Conservation (phyloP, 805 yeast genomes). For the Metschnikowia kofuensis region DNA sequence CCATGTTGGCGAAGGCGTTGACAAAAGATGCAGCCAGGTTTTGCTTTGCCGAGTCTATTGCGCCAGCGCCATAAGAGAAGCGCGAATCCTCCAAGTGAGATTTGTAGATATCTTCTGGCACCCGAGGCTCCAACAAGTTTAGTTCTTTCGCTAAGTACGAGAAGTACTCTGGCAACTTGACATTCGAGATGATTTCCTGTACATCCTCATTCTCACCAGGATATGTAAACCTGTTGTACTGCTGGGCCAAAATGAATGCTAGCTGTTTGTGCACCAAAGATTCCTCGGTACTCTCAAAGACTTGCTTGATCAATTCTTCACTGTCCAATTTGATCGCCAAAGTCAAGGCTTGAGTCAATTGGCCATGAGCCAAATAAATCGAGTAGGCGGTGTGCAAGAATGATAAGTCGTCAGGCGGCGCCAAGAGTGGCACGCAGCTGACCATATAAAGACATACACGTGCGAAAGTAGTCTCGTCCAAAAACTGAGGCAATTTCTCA, state of each 20-base stretch:
- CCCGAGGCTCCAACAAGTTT: constrained; percentile 83
- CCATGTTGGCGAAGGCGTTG: constrained; percentile 86
- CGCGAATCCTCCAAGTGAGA: constrained; percentile 77
- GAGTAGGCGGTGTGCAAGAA: constrained; percentile 86
- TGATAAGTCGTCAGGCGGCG: constrained; percentile 89
- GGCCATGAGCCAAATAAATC: constrained; percentile 74
- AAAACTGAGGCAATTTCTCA: constrained; percentile 76
- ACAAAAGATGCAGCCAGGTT: constrained; percentile 94
- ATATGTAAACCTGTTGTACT: constrained; percentile 71
- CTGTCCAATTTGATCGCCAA: constrained; percentile 88
- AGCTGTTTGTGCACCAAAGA: constrained; percentile 78
- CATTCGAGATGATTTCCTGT: constrained; percentile 82
- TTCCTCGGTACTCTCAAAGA: constrained; percentile 79
- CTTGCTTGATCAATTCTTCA: constrained; percentile 69
- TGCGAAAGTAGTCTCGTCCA: constrained; percentile 77
- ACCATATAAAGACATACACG: constrained; percentile 94
- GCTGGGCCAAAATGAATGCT: constrained; percentile 84
- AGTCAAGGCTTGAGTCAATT: constrained; percentile 84
- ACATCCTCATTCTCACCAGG: constrained; percentile 64
- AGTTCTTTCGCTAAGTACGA: constrained; percentile 80
- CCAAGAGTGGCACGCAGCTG: constrained; percentile 92
- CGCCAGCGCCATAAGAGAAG: constrained; percentile 53
- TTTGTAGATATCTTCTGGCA: constrained; percentile 93
- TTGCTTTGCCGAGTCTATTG: constrained; percentile 86
- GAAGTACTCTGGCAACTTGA: constrained; percentile 74